Conservation (phyloP, 768 basidiomycete species). For the Udeniomyces megalosporus region DNA sequence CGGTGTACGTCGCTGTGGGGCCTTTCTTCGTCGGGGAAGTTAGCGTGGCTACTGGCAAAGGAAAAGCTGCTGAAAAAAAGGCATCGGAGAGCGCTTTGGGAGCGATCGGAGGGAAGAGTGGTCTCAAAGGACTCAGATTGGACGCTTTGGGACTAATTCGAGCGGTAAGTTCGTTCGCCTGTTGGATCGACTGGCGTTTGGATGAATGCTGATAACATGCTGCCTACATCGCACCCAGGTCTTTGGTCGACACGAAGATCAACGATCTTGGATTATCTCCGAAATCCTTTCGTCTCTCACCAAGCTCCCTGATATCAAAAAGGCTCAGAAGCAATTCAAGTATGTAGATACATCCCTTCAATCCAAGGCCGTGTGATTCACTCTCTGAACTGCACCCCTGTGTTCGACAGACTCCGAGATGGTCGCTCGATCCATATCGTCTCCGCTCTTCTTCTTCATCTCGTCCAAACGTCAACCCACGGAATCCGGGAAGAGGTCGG, state of each 20-base stretch:
- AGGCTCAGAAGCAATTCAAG: slow-evolving; percentile 79
- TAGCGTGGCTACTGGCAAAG: slow-evolving; percentile 32
- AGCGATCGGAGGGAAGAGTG: neutral
- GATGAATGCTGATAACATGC: neutral
- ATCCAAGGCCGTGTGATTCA: neutral
- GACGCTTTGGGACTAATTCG: slow-evolving; percentile 5
- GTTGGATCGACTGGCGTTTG: neutral
- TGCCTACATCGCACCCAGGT: slow-evolving; percentile 42
- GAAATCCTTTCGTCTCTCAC: slow-evolving; percentile 82
- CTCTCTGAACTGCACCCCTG: neutral
- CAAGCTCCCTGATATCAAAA: slow-evolving; percentile 75
- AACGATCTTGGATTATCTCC: slow-evolving; percentile 93
- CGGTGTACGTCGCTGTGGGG: slow-evolving; percentile 81
- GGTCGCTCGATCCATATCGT: slow-evolving; percentile 84
- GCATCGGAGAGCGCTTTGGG: slow-evolving; percentile 7
- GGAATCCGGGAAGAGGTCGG: slow-evolving; percentile 37
- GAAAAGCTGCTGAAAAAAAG: slow-evolving; percentile 39
- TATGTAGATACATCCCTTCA: slow-evolving; percentile 29
- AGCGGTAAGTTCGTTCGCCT: neutral
- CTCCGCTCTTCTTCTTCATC: slow-evolving; percentile 78
- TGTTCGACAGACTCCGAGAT: slow-evolving; percentile 58
- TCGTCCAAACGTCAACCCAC: slow-evolving; percentile 89
- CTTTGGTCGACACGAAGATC: slow-evolving; percentile 77
- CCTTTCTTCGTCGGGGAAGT: slow-evolving; percentile 82
- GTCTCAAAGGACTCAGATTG: slow-evolving; percentile 8